phyloP scores from a whole-genome alignment of 2,329 filamentous ascomycete genomes.

The Beauveria sp. region DNA sequence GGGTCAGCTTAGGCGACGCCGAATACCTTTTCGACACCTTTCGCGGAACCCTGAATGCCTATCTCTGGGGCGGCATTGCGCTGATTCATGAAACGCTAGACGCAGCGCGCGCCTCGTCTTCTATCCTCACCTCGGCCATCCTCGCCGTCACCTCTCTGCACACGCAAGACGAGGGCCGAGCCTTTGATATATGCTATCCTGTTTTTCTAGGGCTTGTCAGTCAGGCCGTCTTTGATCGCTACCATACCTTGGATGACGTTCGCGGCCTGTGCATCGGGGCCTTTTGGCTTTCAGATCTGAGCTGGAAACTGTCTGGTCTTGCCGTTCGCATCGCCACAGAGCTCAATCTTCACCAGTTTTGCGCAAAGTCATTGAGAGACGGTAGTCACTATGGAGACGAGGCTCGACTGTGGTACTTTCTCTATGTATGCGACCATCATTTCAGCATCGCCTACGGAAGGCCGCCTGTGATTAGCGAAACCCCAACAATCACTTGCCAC shows the following conservation, averaged over 20 bases:
- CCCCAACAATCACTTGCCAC: slow-evolving; percentile 48
- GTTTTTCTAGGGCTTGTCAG: slow-evolving; percentile 52
- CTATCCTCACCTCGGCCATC: slow-evolving; percentile 24
- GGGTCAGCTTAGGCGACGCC: slow-evolving; percentile 20
- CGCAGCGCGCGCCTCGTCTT: slow-evolving; percentile 21
- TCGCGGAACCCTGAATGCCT: slow-evolving; percentile 22
- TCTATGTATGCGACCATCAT: slow-evolving; percentile 60
- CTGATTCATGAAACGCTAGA: slow-evolving; percentile 22
- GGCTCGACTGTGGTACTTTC: slow-evolving; percentile 53
- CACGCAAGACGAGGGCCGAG: slow-evolving; percentile 29
- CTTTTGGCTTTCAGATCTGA: slow-evolving; percentile 54
- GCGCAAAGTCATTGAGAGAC: slow-evolving; percentile 36
- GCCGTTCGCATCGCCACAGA: slow-evolving; percentile 52
- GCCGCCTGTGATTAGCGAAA: slow-evolving; percentile 52
- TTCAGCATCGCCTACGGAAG: slow-evolving; percentile 54
- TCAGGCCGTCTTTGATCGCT: slow-evolving; percentile 46
- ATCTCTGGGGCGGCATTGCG: slow-evolving; percentile 26
- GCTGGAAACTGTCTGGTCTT: slow-evolving; percentile 50
- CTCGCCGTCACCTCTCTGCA: slow-evolving; percentile 26
- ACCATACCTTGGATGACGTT: slow-evolving; percentile 48
- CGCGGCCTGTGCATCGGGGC: slow-evolving; percentile 55
- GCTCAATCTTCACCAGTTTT: slow-evolving; percentile 46
- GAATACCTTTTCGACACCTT: slow-evolving; percentile 22
- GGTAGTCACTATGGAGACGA: slow-evolving; percentile 43
- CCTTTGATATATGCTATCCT: slow-evolving; percentile 48